Evolutionary conservation across 2,329 filamentous ascomycete species (phyloP), one percentile per base, ranked within the genome.

Genomic region (Coniochaeta pulveracea): DNA sequence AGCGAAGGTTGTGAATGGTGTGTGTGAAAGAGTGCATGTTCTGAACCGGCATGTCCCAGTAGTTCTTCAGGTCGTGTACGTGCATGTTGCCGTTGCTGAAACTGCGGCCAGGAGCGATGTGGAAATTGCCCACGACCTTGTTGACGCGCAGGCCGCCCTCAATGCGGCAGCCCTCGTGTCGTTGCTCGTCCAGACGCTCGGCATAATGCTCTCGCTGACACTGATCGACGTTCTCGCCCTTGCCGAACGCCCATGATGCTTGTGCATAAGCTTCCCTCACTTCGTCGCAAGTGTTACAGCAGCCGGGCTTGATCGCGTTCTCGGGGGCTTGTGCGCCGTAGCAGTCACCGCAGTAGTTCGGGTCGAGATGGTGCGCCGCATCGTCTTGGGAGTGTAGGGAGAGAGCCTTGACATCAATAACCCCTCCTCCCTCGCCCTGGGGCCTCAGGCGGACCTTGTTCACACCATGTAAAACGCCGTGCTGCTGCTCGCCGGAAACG

Each of bases 111-210:
- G 91, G 91, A 1, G 93, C 91, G 47, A 98, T 81, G 59, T 98
- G 91, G 71, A 98, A 98, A 65, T 98, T 98, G 36, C 91, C 91
- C 35, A 98, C 73, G 17, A 98, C 91, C 63, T 98, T 98, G 70
- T 98, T 98, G 44, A 98, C 93, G 30, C 85, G 83, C 46, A 98
- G 73, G 24, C 76, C 76, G 38, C 91, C 91, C 56, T 95, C 86
- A 43, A 98, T 82, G 33, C 91, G 84, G 61, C 91, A 98, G 38
- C 91, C 91, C 61, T 98, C 93, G 33, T 78, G 73, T 36, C 88
- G 76, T 62, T 96, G 89, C 41, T 76, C 77, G 51, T 93, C 85
- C 38, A 98, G 69, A 47, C 80, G 81, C 58, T 95, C 84, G 40
- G 76, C 75, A 57, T 96, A 98, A 55, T 95, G 88, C 60, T 98